Evolutionary conservation across 306 rosid genomes (phyloP).

Genomic region (Abrus precatorius): DNA sequence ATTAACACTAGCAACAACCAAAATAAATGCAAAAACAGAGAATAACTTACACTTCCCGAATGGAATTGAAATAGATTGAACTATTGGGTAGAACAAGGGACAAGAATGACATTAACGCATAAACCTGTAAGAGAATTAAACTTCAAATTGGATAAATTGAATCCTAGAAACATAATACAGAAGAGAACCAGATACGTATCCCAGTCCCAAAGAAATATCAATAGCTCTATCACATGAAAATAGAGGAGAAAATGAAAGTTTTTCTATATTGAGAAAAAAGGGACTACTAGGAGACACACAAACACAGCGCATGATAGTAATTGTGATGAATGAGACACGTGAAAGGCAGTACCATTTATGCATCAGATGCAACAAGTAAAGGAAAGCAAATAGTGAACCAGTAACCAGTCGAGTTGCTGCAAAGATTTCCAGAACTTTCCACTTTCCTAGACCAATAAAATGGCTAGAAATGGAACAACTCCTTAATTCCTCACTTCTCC

Average conservation of each 20-base stretch:
- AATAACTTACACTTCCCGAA: conserved; percentile 86
- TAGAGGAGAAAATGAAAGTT: neutral
- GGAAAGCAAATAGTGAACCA: neutral
- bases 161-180: conserved; percentile 8
- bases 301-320: neutral
- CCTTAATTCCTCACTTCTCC: neutral
- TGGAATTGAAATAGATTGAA: conserved; percentile 84
- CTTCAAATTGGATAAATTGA: conserved; percentile 16
- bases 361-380: conserved; percentile 9
- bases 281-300: neutral
- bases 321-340: conserved; percentile 4
- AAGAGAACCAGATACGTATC: conserved; percentile 34
- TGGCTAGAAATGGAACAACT: neutral
- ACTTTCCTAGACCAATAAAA: neutral
- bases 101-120: conserved; percentile 85
- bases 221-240: conserved; percentile 15
- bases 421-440: neutral
- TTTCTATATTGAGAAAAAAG: neutral
- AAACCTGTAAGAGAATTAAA: conserved; percentile 64
- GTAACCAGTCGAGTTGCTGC: neutral
- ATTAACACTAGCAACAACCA: conserved; percentile 19
- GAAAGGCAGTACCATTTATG: neutral
- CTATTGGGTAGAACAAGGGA: conserved; percentile 75
- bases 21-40: conserved; percentile 1
- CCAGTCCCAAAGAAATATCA: neutral